These are phyloP conservation scores for Hypomontagnella monticulosa DNA, from an alignment of 495 filamentous ascomycete species.

Conservation along the genomic window DNA sequence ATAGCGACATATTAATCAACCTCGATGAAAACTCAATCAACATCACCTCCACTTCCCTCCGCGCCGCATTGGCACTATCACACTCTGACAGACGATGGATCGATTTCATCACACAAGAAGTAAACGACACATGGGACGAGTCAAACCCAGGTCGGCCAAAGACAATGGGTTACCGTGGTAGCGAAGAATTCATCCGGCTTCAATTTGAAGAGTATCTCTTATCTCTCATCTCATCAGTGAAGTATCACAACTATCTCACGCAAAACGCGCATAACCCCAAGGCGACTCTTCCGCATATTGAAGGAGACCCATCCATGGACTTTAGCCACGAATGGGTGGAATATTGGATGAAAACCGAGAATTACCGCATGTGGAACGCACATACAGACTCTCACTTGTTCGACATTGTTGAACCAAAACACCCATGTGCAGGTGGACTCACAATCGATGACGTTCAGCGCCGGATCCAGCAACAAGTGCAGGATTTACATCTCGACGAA, in stretches of 20 bases:
- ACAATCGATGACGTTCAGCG: constrained; percentile 95
- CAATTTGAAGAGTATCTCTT: constrained; percentile 98
- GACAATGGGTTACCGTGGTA: constrained; percentile 93
- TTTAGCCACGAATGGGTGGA: constrained; percentile 81
- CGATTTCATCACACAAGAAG: constrained; percentile 90
- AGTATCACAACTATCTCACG: constrained; percentile 84
- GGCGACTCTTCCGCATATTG: constrained; percentile 69
- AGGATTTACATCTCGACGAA: constrained; percentile 90
- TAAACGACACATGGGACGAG: constrained; percentile 97
- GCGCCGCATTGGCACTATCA: constrained; percentile 79
- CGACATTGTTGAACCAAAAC: constrained; percentile 89
- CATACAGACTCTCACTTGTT: constrained; percentile 85
- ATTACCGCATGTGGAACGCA: constrained; percentile 82
- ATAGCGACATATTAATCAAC: constrained; percentile 97
- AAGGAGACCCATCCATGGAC: constrained; percentile 86
- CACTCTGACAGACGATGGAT: constrained; percentile 95
- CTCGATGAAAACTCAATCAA: constrained; percentile 89
- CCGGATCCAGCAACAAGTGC: constrained; percentile 84
- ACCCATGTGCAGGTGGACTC: constrained; percentile 93
- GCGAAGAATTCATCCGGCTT: constrained; percentile 96
- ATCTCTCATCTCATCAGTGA: constrained; percentile 85
- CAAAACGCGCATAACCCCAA: constrained; percentile 67
- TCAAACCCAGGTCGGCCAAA: constrained; percentile 86
- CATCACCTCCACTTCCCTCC: constrained; percentile 81
- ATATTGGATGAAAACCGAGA: constrained; percentile 85